Evolutionary conservation across 1,139 yeast species (phyloP).

Genomic region (Debaryomyces robertsiae): DNA sequence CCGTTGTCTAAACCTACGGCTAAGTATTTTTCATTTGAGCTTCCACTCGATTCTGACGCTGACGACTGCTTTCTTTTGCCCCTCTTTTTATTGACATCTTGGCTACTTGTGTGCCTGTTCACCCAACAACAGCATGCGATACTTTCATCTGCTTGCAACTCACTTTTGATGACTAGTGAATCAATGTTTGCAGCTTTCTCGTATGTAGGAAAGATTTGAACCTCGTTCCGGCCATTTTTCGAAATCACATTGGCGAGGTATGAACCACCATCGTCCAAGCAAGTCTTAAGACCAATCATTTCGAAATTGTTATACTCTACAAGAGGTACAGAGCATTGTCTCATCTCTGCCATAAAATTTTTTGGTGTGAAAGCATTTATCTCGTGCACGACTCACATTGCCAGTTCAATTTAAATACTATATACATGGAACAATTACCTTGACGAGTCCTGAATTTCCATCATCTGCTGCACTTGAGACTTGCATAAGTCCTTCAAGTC

Average conservation of each 20-base stretch:
- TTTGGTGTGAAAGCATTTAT: slow-evolving; percentile 10
- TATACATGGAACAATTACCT: slow-evolving; percentile 4
- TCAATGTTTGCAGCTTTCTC: slow-evolving; percentile 9
- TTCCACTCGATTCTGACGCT: slow-evolving; percentile 5
- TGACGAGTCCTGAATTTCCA: slow-evolving; percentile 55
- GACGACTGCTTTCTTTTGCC: slow-evolving; percentile 19
- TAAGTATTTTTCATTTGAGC: slow-evolving; percentile 7
- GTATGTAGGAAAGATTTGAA: slow-evolving; percentile 31
- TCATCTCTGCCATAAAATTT: slow-evolving; percentile 10
- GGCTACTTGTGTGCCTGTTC: slow-evolving; percentile 7
- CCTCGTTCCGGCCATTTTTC: slow-evolving; percentile 37
- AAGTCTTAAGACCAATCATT: slow-evolving; percentile 13
- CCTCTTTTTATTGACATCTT: slow-evolving; percentile 14
- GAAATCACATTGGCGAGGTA: slow-evolving; percentile 35
- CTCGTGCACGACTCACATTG: slow-evolving; percentile 10
- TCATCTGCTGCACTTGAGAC: slow-evolving; percentile 84
- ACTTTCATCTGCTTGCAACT: slow-evolving; percentile 23
- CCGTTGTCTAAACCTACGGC: slow-evolving; percentile 41
- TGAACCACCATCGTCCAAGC: slow-evolving; percentile 24
- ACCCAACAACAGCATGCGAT: slow-evolving; percentile 31
- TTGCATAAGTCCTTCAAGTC: slow-evolving; percentile 84
- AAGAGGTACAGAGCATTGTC: not conserved
- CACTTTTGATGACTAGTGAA: slow-evolving; percentile 15
- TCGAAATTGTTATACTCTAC: not conserved
- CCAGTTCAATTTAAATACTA: slow-evolving; percentile 1